Evolutionary conservation across 129 eudicot genomes (phyloP), one percentile per base, ranked within the genome.

Genomic region (Helianthus tuberosus): DNA sequence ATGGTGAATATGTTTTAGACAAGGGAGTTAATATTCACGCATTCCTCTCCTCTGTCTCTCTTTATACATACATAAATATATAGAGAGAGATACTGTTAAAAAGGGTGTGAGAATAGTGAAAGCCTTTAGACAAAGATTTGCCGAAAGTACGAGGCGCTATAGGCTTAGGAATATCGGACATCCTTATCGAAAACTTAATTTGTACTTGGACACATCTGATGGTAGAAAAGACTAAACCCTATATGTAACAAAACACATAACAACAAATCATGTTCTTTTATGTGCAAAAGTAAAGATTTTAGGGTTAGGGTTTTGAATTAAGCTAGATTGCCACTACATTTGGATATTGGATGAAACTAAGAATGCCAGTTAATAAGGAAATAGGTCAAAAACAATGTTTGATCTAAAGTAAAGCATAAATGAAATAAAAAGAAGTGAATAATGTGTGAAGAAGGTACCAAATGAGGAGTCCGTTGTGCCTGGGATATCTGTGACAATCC

Each of bases 401-500:
- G 58, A 52, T 52, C 10, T 52, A 52, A 52, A 52, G 59, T 15
- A 52, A 53, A 53, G 25, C 59, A 53, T 53, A 14, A 23, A 16
- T 15, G 23, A 50, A 50, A 63, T 9, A 5, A 16, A 43, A 64
- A 8, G n/a, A 16, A 48, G 25, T 32, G 17, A 50, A 48, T 48
- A 10, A 58, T 55, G 36, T n/a, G 47, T 38, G 61, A 55, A 55
- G 60, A 71, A 53, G 27, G 77, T 79, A 72, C 78, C 78, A 64
- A 79, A 79, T 43, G 83, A 72, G 74, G 83, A 73, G 72, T 79
- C 83, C 49, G 83, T 79, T 73, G 83, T 79, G 79, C 83, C 83
- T 23, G 83, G 83, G 71, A 79, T 79, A 66, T 79, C 75, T 66
- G 83, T 79, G 17, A 79, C 79, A 72, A 79, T 73, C 83, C 83